Conservation (phyloP, 805 yeast genomes). For the Candida maris region DNA sequence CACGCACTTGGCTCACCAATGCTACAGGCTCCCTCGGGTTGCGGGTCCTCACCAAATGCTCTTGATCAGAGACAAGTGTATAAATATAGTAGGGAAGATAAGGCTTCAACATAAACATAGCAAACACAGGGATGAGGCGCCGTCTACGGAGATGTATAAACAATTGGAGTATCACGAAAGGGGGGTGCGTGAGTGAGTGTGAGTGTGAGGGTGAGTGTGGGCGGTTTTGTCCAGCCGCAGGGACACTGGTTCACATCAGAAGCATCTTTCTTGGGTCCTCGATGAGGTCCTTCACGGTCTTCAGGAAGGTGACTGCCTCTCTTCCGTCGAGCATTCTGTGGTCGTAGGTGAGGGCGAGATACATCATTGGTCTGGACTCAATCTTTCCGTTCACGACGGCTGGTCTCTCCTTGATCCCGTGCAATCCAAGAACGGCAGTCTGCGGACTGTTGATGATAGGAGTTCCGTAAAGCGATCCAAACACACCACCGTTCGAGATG, state of each 20-base stretch:
- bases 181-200: not conserved
- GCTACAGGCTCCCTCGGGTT: too few relatives aligned
- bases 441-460: constrained; percentile 98
- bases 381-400: constrained; percentile 94
- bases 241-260: constrained; percentile 38
- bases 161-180: not conserved
- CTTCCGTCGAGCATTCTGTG: constrained; percentile 98
- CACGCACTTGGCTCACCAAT: too few relatives aligned
- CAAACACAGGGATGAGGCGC: not conserved
- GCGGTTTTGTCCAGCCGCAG: too few relatives aligned
- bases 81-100: not conserved
- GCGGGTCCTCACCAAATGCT: too few relatives aligned
- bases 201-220: too few relatives aligned
- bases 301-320: constrained; percentile 96
- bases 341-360: constrained; percentile 95
- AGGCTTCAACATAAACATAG: not conserved
- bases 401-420: constrained; percentile 96
- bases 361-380: constrained; percentile 99
- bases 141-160: constrained; percentile 1
- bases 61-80: too few relatives aligned
- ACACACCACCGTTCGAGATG: constrained; percentile 98
- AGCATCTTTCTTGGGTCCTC: constrained; percentile 99
- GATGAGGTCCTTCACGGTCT: constrained; percentile 91
- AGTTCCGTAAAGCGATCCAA: constrained; percentile 96
- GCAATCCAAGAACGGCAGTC: constrained; percentile 96